Conservation (phyloP, 129 eudicot species). For the Kitagawia praeruptora region DNA sequence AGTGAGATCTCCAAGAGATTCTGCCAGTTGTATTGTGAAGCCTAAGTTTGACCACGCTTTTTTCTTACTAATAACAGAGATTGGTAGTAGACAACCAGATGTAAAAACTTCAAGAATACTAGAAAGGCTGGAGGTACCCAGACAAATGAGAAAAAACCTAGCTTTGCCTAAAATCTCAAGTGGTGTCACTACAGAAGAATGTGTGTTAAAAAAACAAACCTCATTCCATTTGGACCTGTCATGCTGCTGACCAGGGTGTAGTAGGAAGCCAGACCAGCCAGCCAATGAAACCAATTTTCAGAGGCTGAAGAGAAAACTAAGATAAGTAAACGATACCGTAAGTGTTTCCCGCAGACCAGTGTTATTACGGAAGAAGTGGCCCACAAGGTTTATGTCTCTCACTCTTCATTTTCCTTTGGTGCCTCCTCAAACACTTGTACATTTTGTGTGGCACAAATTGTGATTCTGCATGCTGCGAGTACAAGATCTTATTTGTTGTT, state of each 20-base stretch:
- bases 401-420: slow-evolving; percentile 9
- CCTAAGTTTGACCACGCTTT: slow-evolving; percentile 31
- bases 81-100: slow-evolving; percentile 2
- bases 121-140: slow-evolving; percentile 80
- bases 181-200: slow-evolving; percentile 27
- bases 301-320: too few species aligned
- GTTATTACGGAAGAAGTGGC: slow-evolving; percentile 7
- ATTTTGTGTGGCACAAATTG: not conserved
- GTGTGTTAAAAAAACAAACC: not conserved
- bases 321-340: too few species aligned
- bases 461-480: not conserved
- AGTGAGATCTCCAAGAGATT: slow-evolving; percentile 40
- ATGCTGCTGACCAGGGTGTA: too few species aligned
- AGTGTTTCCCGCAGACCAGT: too few species aligned
- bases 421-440: not conserved
- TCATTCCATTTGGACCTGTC: too few species aligned
- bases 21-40: slow-evolving; percentile 39
- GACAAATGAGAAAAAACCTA: slow-evolving; percentile 57
- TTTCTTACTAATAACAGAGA: slow-evolving; percentile 24
- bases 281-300: too few species aligned
- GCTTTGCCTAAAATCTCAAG: slow-evolving; percentile 40
- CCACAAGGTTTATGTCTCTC: slow-evolving; percentile 19
- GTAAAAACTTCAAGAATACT: slow-evolving; percentile 1
- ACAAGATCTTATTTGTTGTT: too few species aligned
- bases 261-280: too few species aligned